phyloP scores from a whole-genome alignment of 345 rosid species.

The Murraya koenigii region DNA sequence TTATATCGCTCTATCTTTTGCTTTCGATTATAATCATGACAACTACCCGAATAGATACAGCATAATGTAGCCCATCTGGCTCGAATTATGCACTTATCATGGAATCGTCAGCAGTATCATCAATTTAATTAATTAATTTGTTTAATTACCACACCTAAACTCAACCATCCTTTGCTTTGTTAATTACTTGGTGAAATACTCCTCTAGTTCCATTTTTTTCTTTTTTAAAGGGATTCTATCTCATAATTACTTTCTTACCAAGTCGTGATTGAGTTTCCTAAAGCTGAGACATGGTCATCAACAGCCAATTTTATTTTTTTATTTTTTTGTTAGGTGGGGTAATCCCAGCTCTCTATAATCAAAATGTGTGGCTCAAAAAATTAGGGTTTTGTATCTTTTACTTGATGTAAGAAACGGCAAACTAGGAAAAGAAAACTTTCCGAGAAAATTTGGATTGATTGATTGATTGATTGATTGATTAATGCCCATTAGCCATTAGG shows the following conservation, averaged over 20 bases:
- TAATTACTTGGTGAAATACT: not conserved
- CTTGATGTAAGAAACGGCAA: not conserved
- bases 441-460: not conserved
- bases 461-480: not conserved
- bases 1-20: slow-evolving; percentile 19
- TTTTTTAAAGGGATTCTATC: slow-evolving; percentile 1
- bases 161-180: slow-evolving; percentile 12
- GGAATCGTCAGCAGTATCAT: slow-evolving; percentile 7
- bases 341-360: too few relatives aligned
- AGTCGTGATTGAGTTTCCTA: not conserved
- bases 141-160: slow-evolving; percentile 4
- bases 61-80: slow-evolving; percentile 16
- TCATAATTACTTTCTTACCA: not conserved
- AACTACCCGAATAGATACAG: slow-evolving; percentile 18
- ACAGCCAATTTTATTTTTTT: not conserved
- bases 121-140: slow-evolving; percentile 1
- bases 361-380: not conserved
- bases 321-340: too few relatives aligned
- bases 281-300: not conserved
- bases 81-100: slow-evolving; percentile 27
- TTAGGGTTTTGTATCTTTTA: not conserved
- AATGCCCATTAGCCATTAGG: slow-evolving; percentile 2
- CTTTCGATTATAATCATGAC: slow-evolving; percentile 27
- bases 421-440: too few relatives aligned
- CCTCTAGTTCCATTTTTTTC: too few relatives aligned